phyloP scores from a whole-genome alignment of 192 early-diverging fungal genomes.

The Globomyces pollinis-pini region DNA sequence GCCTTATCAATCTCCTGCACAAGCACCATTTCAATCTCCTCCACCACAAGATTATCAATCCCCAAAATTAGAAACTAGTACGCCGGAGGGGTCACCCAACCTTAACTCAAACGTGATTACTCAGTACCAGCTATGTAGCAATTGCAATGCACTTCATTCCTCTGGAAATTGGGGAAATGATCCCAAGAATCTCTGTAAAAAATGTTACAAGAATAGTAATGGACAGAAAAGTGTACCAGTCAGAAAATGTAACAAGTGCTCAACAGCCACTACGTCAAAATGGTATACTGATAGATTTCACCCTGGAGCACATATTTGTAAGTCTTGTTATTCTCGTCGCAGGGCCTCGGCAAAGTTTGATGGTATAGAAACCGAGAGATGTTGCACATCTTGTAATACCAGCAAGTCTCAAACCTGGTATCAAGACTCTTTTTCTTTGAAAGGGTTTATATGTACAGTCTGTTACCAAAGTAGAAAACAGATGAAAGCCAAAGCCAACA shows the following conservation, averaged over 20 bases:
- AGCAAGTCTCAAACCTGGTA: too few relatives aligned
- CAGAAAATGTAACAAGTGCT: slow-evolving; percentile 7
- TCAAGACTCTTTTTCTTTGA: too few relatives aligned
- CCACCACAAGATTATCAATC: too few relatives aligned
- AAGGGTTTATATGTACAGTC: too few relatives aligned
- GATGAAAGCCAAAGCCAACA: too few relatives aligned
- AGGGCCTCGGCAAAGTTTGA: too few relatives aligned
- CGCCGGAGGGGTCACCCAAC: too few relatives aligned
- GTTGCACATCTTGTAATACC: too few relatives aligned
- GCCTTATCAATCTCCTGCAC: not conserved
- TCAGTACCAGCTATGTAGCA: not conserved
- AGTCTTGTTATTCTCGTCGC: slow-evolving; percentile 1
- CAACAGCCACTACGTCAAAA: not conserved
- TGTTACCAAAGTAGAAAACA: too few relatives aligned
- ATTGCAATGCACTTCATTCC: not conserved
- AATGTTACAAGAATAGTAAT: not conserved
- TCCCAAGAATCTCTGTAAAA: not conserved
- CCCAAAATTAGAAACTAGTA: too few relatives aligned
- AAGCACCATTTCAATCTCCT: not conserved
- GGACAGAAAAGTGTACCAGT: not conserved
- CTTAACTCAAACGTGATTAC: not conserved
- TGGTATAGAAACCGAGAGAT: too few relatives aligned
- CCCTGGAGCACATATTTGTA: slow-evolving; percentile 9
- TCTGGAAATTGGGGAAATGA: not conserved
- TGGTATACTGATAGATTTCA: slow-evolving; percentile 2